Evolutionary conservation across 768 basidiomycete species (phyloP), one percentile per base, ranked within the genome.

Genomic region (Cantharellus anzutake): DNA sequence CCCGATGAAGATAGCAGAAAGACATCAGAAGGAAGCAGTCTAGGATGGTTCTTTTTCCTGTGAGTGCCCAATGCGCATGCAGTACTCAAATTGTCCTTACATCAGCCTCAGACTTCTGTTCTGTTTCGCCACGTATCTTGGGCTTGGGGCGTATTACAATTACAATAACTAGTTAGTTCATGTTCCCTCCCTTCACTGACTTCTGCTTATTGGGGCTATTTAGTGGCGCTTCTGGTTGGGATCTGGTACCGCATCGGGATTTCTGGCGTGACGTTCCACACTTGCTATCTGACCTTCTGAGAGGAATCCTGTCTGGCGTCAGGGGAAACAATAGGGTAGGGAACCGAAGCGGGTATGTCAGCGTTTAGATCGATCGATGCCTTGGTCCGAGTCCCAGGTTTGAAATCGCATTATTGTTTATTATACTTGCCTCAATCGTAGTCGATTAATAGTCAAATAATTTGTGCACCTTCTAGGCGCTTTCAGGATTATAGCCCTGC

Each of bases 11-110:
- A 62, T 67, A 29, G 60, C 34, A 35, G 63, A 66, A 64, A 56
- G 62, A 29, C 20, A 48, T 48, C 44, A 0, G 76, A 79, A 35
- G 84, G 82, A 2, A 86, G 82, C 69, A 86, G 83, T 34, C 72
- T 93, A n/a, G 84, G 86, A 2, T 90, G 85, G 78, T 91, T 92
- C 73, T 86, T 92, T 74, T 73, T 89, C 39, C 73, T 89, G 87
- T 86, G 69, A 69, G 86, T 69, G 7, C 41, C 56, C 11, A n/a
- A 1, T 11, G 34, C 29, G 20, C 11, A 34, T 14, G 35, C 34
- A 41, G 14, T 48, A 14, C 7, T 55, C 4, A 0, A 16, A n/a
- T 61, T 41, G 3, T 48, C 4, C 35, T 39, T 50, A 42, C 56
- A 55, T 44, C 58, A 7, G 38, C 41, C 39, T 40, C 64, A 86